Evolutionary conservation across 2,329 filamentous ascomycete species (phyloP), one percentile per base, ranked within the genome.

Genomic region (Colletotrichum euphorbiae): DNA sequence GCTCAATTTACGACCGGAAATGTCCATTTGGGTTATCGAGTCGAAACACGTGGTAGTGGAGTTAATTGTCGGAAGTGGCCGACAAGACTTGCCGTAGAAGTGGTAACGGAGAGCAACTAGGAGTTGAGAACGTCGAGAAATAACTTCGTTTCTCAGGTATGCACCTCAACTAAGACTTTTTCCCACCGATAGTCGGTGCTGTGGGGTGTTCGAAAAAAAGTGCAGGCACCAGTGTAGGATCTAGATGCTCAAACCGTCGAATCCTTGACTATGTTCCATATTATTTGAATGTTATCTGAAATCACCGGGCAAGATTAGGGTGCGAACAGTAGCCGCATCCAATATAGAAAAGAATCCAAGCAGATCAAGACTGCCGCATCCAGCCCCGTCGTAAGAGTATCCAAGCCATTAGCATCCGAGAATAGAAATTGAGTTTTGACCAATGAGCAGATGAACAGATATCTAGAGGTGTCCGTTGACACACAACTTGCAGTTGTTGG

Each of bases 11-110:
- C 55, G 17, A 69, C 75, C n/a, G 73, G 75, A 9, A 72, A 2
- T 28, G 78, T 82, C 6, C 69, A 79, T 57, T 72, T 82, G 62
- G 74, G 74, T 38, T 85, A 79, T 70, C 81, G 83, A 68, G 76
- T 85, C 31, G 82, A 82, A 4, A 83, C 82, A 8, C 76, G 83
- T 72, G 77, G 78, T 17, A 85, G 85, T 72, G 83, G 83, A 1
- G 76, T 80, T 4, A 83, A 85, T 72, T 69, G 77, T 70, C 72
- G 82, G 3, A 72, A 68, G 36, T 85, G 83, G 82, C 83, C 83
- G 3, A 71, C 77, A 24, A 74, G 82, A 73, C 62, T 81, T 70
- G 75, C 73, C 70, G 75, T 75, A 6, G 77, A 80, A 56, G 58
- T 79, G n/a, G 76, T 80, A 7, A 68, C 61, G 11, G 40, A 46